phyloP scores from a whole-genome alignment of 2,329 filamentous ascomycete genomes.

The Stemphylium vesicarium region DNA sequence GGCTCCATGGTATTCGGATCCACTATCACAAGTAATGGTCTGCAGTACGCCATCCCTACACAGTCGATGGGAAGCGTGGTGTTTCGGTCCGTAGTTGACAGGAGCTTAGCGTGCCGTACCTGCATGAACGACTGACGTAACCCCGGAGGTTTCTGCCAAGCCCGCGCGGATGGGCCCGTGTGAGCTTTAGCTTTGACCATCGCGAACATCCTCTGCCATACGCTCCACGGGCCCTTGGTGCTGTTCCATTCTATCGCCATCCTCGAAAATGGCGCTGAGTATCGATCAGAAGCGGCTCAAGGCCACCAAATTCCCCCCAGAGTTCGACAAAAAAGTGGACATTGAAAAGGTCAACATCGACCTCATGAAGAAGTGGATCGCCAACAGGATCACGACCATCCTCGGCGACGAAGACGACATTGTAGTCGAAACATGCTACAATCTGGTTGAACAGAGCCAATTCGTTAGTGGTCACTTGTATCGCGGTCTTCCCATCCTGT shows the following conservation, averaged over 20 bases:
- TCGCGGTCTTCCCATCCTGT: not conserved
- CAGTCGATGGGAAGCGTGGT: not conserved
- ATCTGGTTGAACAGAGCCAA: conserved; percentile 73
- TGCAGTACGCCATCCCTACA: not conserved
- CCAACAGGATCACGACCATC: conserved; percentile 83
- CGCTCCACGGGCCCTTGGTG: not conserved
- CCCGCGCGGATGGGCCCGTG: conserved; percentile 16
- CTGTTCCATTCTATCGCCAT: conserved; percentile 3
- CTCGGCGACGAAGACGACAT: conserved; percentile 95
- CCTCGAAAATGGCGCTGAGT: conserved; percentile 71
- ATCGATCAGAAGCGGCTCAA: conserved; percentile 89
- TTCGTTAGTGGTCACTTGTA: conserved; percentile 65
- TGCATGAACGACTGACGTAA: conserved; percentile 26
- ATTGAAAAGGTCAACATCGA: conserved; percentile 96
- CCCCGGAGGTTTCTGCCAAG: conserved; percentile 10
- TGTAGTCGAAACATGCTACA: conserved; percentile 82
- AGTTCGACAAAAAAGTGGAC: conserved; percentile 95
- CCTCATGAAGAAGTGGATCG: conserved; percentile 99
- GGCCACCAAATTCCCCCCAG: conserved; percentile 89
- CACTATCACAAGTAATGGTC: no score
- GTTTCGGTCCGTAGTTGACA: not conserved
- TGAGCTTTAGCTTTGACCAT: conserved; percentile 19
- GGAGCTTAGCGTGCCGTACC: conserved; percentile 16
- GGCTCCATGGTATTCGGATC: not conserved
- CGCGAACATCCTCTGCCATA: conserved; percentile 7